Evolutionary conservation across 805 yeast genomes (phyloP).

Genomic region (Candida morakotiae): DNA sequence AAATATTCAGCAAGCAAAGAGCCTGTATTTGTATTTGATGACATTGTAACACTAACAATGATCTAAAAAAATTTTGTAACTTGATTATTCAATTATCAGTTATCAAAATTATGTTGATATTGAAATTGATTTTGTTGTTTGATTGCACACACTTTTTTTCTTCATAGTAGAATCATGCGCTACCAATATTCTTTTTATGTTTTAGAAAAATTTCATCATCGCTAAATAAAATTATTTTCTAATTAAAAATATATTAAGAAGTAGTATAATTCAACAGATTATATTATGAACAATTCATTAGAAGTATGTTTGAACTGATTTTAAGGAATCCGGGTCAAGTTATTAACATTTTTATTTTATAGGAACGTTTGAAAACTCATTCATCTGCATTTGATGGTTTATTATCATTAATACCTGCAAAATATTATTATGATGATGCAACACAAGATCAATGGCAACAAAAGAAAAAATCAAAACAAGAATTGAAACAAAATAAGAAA

Average conservation of each 20-base stretch:
- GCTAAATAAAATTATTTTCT: conserved; percentile 3
- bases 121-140: background rate
- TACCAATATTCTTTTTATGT: background rate
- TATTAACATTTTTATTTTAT: conserved; percentile 4
- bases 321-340: background rate
- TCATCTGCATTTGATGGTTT: conserved; percentile 85
- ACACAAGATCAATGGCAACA: conserved; percentile 88
- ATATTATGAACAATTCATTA: conserved; percentile 53
- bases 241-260: background rate
- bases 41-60: background rate
- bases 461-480: conserved; percentile 69
- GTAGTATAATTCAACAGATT: too few species aligned
- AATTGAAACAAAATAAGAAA: conserved; percentile 55
- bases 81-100: background rate
- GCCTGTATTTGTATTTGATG: background rate
- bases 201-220: conserved; percentile 1
- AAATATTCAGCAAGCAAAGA: conserved; percentile 37
- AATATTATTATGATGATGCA: conserved; percentile 88
- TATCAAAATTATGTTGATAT: background rate
- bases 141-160: conserved; percentile 1
- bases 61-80: too few species aligned
- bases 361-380: conserved; percentile 76
- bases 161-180: background rate
- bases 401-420: conserved; percentile 87
- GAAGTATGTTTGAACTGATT: conserved; percentile 46